These are phyloP conservation scores for Ceratobasidium sp. DNA, from an alignment of 1,284 basidiomycete species.

Conservation along the genomic window DNA sequence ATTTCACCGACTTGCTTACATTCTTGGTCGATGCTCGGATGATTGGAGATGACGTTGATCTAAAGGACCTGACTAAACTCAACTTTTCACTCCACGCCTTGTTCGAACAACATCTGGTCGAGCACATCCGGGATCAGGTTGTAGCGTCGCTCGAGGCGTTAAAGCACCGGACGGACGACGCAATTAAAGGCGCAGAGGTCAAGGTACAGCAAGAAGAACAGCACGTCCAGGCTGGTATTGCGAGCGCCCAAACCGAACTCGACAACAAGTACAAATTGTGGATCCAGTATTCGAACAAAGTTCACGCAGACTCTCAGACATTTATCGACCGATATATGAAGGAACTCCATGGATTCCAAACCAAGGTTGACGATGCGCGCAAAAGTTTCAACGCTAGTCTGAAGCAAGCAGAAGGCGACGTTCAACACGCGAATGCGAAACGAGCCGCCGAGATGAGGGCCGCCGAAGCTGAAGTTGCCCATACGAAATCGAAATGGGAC, in stretches of 20 bases:
- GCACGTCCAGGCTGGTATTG: not conserved
- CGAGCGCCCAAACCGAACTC: not conserved
- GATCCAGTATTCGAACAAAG: not conserved
- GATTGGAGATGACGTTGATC: too few species aligned
- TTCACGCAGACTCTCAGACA: not conserved
- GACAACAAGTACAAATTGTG: not conserved
- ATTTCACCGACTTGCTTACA: constrained; percentile 9
- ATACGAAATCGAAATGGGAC: not conserved
- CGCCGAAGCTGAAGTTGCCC: too few species aligned
- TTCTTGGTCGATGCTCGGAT: not conserved
- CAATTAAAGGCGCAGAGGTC: not conserved
- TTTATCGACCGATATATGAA: not conserved
- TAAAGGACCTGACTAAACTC: not conserved
- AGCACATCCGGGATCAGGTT: not conserved
- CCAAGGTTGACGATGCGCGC: too few species aligned
- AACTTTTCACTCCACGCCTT: not conserved
- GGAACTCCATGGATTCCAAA: not conserved
- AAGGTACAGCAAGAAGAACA: not conserved
- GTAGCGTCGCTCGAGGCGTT: not conserved
- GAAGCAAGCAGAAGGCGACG: not conserved
- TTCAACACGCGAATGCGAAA: too few species aligned
- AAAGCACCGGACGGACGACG: not conserved
- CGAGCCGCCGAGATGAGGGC: too few species aligned
- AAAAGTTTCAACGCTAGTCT: not conserved
- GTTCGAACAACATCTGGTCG: constrained; percentile 1